These are phyloP conservation scores for Camelina hispida DNA, from an alignment of 345 rosid species.

Conservation along the genomic window DNA sequence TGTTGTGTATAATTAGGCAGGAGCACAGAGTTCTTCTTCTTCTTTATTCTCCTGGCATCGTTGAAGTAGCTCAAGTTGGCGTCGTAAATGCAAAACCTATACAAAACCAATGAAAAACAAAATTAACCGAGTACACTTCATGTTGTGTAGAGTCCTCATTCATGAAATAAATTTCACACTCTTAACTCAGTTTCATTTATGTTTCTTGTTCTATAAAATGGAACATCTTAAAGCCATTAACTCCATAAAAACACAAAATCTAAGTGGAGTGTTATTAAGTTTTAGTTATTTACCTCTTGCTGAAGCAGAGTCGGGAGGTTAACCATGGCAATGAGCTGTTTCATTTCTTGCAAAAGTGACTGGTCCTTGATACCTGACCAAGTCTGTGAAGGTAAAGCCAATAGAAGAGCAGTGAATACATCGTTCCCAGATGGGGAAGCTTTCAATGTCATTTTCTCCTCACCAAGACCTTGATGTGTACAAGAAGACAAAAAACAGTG, in stretches of 20 bases:
- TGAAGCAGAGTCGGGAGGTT: conserved; percentile 77
- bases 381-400: conserved; percentile 83
- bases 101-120: background rate
- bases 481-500: conserved; percentile 17
- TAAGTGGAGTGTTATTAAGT: background rate
- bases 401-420: conserved; percentile 74
- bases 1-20: conserved; percentile 36
- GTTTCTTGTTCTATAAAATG: background rate
- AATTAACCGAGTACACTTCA: background rate
- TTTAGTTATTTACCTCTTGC: conserved; percentile 68
- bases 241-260: background rate
- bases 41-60: conserved; percentile 73
- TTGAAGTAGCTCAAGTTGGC: conserved; percentile 71
- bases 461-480: conserved; percentile 48
- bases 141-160: background rate
- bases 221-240: background rate
- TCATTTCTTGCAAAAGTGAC: conserved; percentile 60
- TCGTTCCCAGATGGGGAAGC: conserved; percentile 65
- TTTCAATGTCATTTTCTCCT: conserved; percentile 55
- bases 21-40: conserved; percentile 71
- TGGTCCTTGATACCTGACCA: conserved; percentile 74
- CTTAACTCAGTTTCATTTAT: background rate
- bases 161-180: background rate
- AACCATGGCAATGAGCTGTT: conserved; percentile 54
- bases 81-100: conserved; percentile 75